phyloP scores from a whole-genome alignment of 768 basidiomycete species.

The Leccinum rimulosum region DNA sequence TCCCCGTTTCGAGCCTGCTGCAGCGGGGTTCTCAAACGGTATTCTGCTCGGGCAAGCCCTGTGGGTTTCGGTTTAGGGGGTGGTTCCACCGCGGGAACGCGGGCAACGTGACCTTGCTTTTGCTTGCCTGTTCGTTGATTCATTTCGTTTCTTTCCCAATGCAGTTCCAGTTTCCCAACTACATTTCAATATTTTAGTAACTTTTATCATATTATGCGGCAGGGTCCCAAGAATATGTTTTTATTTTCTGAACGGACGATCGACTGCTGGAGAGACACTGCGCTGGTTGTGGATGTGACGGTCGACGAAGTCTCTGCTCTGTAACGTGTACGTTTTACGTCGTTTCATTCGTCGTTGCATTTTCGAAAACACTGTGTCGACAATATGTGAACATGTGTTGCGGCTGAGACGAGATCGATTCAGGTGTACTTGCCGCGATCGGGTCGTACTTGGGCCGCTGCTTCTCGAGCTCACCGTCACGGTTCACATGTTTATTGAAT shows the following conservation, averaged over 20 bases:
- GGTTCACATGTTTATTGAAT: too few relatives aligned
- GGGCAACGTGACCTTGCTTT: constrained; percentile 33
- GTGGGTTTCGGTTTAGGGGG: constrained; percentile 27
- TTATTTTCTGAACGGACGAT: neutral
- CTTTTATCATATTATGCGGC: neutral
- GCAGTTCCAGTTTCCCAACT: too few relatives aligned
- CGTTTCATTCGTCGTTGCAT: neutral
- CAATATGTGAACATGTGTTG: neutral
- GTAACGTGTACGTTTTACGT: neutral
- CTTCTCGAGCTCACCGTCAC: neutral
- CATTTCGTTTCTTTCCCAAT: too few relatives aligned
- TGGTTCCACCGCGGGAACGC: constrained; percentile 37
- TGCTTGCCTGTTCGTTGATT: too few relatives aligned
- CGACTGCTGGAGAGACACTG: neutral
- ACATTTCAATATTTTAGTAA: neutral
- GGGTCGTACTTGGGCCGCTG: neutral
- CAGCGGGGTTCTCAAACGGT: constrained; percentile 43
- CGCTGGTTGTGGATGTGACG: neutral
- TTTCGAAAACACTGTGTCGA: neutral
- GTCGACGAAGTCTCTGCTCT: neutral
- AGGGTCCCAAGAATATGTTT: neutral
- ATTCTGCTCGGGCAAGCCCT: constrained; percentile 50
- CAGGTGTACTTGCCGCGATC: too few relatives aligned
- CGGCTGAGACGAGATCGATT: neutral
- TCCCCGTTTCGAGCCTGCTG: constrained; percentile 41